A percentile compares a stretch with the other conserved stretches of the same genome.
phyloP scores from a whole-genome alignment of 352 stramenopile species.

The Halophytophthora batemanensis region DNA sequence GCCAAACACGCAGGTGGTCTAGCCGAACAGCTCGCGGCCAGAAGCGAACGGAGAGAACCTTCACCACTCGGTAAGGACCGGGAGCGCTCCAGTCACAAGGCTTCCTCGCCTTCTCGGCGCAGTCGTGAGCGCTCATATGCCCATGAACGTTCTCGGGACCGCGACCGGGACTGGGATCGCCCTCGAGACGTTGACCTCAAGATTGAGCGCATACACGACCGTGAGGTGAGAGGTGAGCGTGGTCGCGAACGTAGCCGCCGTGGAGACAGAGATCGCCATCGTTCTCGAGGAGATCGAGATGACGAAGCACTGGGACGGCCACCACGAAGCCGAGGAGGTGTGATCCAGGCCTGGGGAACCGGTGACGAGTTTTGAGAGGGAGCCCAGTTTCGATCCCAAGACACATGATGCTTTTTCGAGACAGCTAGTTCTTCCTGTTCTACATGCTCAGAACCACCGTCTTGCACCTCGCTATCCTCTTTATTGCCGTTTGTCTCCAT shows the following conservation, averaged over 20 bases:
- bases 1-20: slow-evolving; percentile 12
- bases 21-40: slow-evolving; percentile 6
- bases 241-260: slow-evolving; percentile 12
- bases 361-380: slow-evolving; percentile 35
- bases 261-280: slow-evolving; percentile 9
- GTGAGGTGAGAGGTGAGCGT: slow-evolving; percentile 20
- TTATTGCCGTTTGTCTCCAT: not conserved
- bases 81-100: slow-evolving; percentile 5
- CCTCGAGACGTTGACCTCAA: slow-evolving; percentile 20
- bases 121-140: not conserved
- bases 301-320: slow-evolving; percentile 19
- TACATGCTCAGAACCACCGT: slow-evolving; percentile 1
- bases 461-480: not conserved
- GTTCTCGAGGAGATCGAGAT: slow-evolving; percentile 19
- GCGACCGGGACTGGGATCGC: slow-evolving; percentile 15
- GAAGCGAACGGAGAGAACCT: slow-evolving; percentile 21
- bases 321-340: slow-evolving; percentile 37
- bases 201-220: slow-evolving; percentile 24
- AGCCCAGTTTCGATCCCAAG: not conserved
- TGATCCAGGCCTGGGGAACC: slow-evolving; percentile 65
- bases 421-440: slow-evolving; percentile 1
- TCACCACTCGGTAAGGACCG: slow-evolving; percentile 19
- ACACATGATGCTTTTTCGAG: not conserved
- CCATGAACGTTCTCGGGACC: slow-evolving; percentile 16
- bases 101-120: too few species aligned